Conservation (phyloP, 2,329 filamentous ascomycete genomes). For the Fusarium praegraminearum region DNA sequence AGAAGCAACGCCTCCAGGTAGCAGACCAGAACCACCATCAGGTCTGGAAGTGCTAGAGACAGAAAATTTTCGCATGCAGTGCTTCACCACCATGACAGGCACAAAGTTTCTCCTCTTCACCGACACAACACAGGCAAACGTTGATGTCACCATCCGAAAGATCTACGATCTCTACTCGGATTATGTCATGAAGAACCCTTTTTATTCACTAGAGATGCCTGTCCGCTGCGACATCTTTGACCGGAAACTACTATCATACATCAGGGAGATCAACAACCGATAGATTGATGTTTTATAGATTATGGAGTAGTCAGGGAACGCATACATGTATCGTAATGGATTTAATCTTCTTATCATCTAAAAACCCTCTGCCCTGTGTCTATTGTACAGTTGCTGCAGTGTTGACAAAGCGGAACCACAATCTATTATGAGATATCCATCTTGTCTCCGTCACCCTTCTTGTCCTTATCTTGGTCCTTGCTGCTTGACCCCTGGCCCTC, state of each 20-base stretch:
- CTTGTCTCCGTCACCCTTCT: constrained; percentile 78
- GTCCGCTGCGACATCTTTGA: constrained; percentile 96
- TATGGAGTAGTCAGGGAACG: constrained; percentile 25
- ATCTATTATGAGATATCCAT: constrained; percentile 83
- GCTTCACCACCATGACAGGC: constrained; percentile 93
- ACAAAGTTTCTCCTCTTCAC: constrained; percentile 97
- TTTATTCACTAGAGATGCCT: constrained; percentile 98
- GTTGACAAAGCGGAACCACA: constrained; percentile 43
- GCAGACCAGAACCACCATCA: constrained; percentile 72
- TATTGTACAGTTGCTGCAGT: constrained; percentile 53
- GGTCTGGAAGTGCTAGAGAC: constrained; percentile 95
- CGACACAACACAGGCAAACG: constrained; percentile 86
- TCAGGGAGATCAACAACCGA: constrained; percentile 77
- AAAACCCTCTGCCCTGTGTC: constrained; percentile 43
- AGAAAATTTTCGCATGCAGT: constrained; percentile 93
- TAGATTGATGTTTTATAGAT: constrained; percentile 43
- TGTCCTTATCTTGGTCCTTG: constrained; percentile 73
- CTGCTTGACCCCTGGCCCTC: constrained; percentile 72
- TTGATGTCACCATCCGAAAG: constrained; percentile 83
- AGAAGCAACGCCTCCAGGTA: constrained; percentile 55
- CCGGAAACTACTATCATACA: constrained; percentile 82
- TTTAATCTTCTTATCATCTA: constrained; percentile 47
- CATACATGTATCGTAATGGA: constrained; percentile 41
- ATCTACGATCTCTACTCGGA: constrained; percentile 97
- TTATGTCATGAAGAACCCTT: constrained; percentile 99